Evolutionary conservation across 2,329 filamentous ascomycete genomes (phyloP), one percentile per base, ranked within the genome.

Genomic region (Amauroascus verrucosus): DNA sequence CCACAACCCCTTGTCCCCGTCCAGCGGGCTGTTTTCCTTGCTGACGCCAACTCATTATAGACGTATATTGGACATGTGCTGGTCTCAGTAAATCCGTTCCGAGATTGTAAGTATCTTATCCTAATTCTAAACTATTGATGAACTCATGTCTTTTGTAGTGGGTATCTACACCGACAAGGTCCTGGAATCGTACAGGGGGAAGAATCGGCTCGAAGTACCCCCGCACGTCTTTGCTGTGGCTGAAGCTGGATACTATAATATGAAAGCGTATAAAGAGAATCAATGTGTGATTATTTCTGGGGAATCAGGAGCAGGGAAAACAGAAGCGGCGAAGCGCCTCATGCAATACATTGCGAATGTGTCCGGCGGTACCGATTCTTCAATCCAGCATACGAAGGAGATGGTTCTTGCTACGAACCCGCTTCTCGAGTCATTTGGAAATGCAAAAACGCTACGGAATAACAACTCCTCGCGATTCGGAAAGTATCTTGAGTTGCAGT

Each of bases 281-380:
- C 93, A 98, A 71, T 97, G 93, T 74, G 91, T 98, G 61, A 98
- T 98, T 71, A 98, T 98, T 63, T 97, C 93, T 3, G 93, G 93
- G 67, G 93, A 98, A 73, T 97, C 93, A 2, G 93, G 93, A 67
- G 93, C 93, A 32, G 93, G 93, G 69, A 98, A 98, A 78, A 98
- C 93, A 13, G 93, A 98, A 72, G 93, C 93, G 4, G 93, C 93
- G 56, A 97, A 98, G 79, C 85, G 91, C 63, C 86, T 98, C 65
- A 98, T 98, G 91, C 93, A 98, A 73, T 98, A 98, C 73, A 97
- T 98, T 69, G 93, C 93, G 60, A 97, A 85, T 68, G 91, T 97
- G 7, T 97, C 93, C 1, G 90, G 89, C 40, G 88, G 89, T 59
- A 79, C 69, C 59, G 84, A 88, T 61, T 86, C 85, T 55, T 88